Base-by-base conservation (phyloP, 805 yeast genomes). In the Wickerhamomyces xylosicus region DNA sequence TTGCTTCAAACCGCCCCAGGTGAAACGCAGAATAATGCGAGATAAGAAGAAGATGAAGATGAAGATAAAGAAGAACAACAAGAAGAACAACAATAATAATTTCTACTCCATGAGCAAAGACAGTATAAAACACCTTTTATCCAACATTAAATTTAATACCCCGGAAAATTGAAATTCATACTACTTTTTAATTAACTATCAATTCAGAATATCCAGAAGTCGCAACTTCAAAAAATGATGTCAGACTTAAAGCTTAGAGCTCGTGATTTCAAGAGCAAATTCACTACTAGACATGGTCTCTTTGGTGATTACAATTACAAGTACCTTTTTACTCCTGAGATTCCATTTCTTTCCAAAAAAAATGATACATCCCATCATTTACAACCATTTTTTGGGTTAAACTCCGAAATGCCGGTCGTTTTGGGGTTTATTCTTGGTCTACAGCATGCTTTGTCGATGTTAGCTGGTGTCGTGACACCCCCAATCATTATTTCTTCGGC, bases 401-500 rank as follows among this genome's bases (percentile, higher is more conserved):
- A 86, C 56, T 77, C 79, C 35, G 84, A 78, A 5, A 79, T 87
- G 76, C 97, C 97, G 1, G 53, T 86, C 14, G 53, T 83, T 4
- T 64, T 87, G 42, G 95, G 94, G 1, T 60, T 82, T 39, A 43
- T 86, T 10, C 69, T 87, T 33, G 96, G 96, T 14, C 69, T 87
- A 45, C 96, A 87, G 62, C 97, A 87, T 56, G 68, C 94, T 1
- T 61, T 87, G 48, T 78, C 96, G 20, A 86, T 87, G 95, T 64
- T 87, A 62, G 96, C 95, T 9, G 96, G 96, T 53, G 74, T 87
- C 37, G 80, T 83, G 33, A 69, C 92, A 10, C 95, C 96, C 3
- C 90, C 95, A 3, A 61, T 87, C 39, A 64, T 87, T 43, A 82
- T 85, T 33, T 66, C 87, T 1, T 54, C 66, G 16, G 59, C 72